Percentiles rank a stretch among this genome's conserved stretches.
phyloP scores from a whole-genome alignment of 2,329 filamentous ascomycete genomes.

The Claviceps maximensis region DNA sequence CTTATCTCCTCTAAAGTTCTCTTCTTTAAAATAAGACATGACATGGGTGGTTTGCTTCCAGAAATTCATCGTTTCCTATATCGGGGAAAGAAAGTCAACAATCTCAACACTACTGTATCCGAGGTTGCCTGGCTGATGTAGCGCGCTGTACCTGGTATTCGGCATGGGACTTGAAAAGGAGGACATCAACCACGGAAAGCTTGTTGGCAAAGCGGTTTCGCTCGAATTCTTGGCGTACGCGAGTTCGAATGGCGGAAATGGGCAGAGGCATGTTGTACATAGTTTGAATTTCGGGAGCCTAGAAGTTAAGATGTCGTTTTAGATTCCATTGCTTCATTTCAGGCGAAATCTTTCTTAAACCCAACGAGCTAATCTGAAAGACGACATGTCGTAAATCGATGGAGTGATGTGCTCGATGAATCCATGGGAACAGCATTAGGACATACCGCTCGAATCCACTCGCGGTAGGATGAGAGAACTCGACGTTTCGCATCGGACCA shows the following conservation, averaged over 20 bases:
- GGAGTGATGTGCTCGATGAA: neutral
- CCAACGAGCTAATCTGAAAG: neutral
- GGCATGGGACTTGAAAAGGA: slow-evolving; percentile 79
- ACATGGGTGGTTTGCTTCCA: slow-evolving; percentile 96
- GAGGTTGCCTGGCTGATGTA: slow-evolving; percentile 20
- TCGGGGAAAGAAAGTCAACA: neutral
- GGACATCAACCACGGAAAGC: slow-evolving; percentile 73
- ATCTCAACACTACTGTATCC: neutral
- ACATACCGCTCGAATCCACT: slow-evolving; percentile 94
- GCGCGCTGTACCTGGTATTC: slow-evolving; percentile 70
- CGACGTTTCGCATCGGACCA: slow-evolving; percentile 79
- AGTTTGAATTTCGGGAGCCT: slow-evolving; percentile 93
- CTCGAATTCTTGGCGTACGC: slow-evolving; percentile 95
- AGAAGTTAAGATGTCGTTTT: slow-evolving; percentile 7
- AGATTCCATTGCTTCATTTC: neutral
- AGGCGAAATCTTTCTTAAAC: too few relatives aligned
- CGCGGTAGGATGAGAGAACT: slow-evolving; percentile 80
- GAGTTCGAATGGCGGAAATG: slow-evolving; percentile 75
- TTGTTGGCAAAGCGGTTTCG: slow-evolving; percentile 87
- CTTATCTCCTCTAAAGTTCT: slow-evolving; percentile 62
- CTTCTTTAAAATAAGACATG: slow-evolving; percentile 90
- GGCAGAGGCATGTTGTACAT: slow-evolving; percentile 94
- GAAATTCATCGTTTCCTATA: slow-evolving; percentile 93
- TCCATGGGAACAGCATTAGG: slow-evolving; percentile 4
- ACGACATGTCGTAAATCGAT: neutral